Base-by-base conservation (phyloP, 1,139 yeast species). In the Yamadazyma atlantica region DNA sequence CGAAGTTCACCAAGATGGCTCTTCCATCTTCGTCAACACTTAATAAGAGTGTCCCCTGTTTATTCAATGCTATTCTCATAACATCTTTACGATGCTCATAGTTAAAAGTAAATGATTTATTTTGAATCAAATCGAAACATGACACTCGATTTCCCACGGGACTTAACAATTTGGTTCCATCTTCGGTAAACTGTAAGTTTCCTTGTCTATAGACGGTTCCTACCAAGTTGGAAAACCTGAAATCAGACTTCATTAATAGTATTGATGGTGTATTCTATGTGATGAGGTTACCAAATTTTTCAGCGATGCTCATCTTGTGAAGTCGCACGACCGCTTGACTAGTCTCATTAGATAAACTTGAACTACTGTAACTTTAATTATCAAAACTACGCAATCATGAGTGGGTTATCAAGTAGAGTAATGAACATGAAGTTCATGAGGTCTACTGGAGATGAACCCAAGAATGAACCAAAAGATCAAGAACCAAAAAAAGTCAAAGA, bases 181-280 rank as follows among this genome's bases (percentile, higher is more conserved):
- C 97, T 2, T 84, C 80, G 2, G 95, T 82, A 65, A 83, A 92
- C n/a, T 84, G 73, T 26, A 92, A 66, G 60, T 92, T 90, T 14
- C 97, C 98, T 54, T 85, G 87, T 39, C 95, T 73, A 57, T 92
- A 92, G 6, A 92, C 98, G 0, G 98, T 90, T 21, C 98, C 99
- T 51, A 92, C 68, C 33, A 92, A 71, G 62, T 92, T 92, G 33
- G 95, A 82, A 53, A 92, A 85, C 74, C 69, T 63, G 55, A 66
- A 69, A 52, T 69, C 73, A 22, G 76, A 68, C 56, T 69, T 72
- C 78, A 72, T 72, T 15, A 8, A 8, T 11, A 3, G 13, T 9
- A 7, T 9, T 16, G 8, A 12, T 14, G 6, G 4, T 12, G 8
- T 13, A 16, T 12, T 12, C 30, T 16, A 16, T 23, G 11, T n/a